Evolutionary conservation across 2,329 filamentous ascomycete species (phyloP).

Genomic region (Stachybotrys chartarum): DNA sequence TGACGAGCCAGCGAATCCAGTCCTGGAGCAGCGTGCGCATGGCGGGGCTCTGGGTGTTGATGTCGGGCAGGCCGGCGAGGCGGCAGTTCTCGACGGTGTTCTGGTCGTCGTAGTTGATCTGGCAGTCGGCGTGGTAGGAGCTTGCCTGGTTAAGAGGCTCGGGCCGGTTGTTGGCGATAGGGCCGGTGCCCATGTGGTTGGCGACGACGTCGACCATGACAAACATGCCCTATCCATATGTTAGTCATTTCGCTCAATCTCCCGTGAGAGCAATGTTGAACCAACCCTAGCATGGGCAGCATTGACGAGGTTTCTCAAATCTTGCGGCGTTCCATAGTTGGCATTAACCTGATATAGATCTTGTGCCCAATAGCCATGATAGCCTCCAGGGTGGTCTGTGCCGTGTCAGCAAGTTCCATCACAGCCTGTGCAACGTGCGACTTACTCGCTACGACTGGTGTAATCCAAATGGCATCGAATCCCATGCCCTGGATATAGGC

Average conservation of each 20-base stretch:
- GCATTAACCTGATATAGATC: conserved; percentile 47
- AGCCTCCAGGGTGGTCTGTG: conserved; percentile 31
- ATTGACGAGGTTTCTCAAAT: conserved; percentile 48
- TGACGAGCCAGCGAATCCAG: conserved; percentile 54
- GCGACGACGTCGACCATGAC: conserved; percentile 56
- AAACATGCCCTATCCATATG: conserved; percentile 26
- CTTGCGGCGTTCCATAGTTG: conserved; percentile 50
- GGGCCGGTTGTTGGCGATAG: conserved; percentile 38
- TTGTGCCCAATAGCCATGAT: conserved; percentile 50
- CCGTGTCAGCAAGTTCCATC: not conserved
- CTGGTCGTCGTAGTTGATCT: conserved; percentile 47
- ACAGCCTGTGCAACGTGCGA: not conserved
- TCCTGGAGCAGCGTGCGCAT: conserved; percentile 44
- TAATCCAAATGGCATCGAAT: conserved; percentile 53
- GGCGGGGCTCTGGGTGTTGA: conserved; percentile 44
- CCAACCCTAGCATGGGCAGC: conserved; percentile 50
- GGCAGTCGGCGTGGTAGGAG: conserved; percentile 56
- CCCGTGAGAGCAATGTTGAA: not conserved
- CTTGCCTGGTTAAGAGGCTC: conserved; percentile 40
- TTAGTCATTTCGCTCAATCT: not conserved
- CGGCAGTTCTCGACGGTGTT: conserved; percentile 41
- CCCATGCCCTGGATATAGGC: conserved; percentile 58
- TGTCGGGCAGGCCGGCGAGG: conserved; percentile 53
- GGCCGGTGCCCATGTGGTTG: conserved; percentile 49
- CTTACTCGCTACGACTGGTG: conserved; percentile 43